Conservation (phyloP, 2,329 filamentous ascomycete species). For the Phaeomoniella chlamydospora region DNA sequence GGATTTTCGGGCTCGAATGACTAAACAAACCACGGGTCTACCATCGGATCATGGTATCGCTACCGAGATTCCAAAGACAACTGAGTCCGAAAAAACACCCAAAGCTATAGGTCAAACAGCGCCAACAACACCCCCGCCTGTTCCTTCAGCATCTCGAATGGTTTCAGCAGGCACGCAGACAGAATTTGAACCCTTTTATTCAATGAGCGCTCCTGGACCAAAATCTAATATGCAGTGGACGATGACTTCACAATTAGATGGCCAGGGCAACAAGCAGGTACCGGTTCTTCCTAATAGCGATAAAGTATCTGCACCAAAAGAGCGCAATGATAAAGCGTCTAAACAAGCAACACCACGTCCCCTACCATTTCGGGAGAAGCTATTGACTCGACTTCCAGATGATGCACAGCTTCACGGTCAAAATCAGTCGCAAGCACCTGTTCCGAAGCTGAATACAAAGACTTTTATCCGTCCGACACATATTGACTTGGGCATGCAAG, state of each 20-base stretch:
- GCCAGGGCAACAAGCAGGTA: not conserved
- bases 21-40: conserved; percentile 11
- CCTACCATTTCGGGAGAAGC: conserved; percentile 11
- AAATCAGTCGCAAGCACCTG: conserved; percentile 19
- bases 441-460: conserved; percentile 22
- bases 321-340: conserved; percentile 1
- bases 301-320: too few relatives aligned
- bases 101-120: not conserved
- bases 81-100: not conserved
- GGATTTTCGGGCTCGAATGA: conserved; percentile 38
- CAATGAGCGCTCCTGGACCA: conserved; percentile 6
- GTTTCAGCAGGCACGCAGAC: conserved; percentile 1
- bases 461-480: conserved; percentile 3
- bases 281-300: not conserved
- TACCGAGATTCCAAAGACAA: conserved; percentile 18
- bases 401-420: conserved; percentile 9
- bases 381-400: not conserved
- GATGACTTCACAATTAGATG: not conserved
- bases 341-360: conserved; percentile 9
- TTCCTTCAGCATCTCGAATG: conserved; percentile 1
- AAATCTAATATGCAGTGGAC: conserved; percentile 8
- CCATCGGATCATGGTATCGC: conserved; percentile 15
- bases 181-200: not conserved
- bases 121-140: not conserved
- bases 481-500: conserved; percentile 22